phyloP scores from a whole-genome alignment of 2,329 filamentous ascomycete species.

The Alternaria infectoria region DNA sequence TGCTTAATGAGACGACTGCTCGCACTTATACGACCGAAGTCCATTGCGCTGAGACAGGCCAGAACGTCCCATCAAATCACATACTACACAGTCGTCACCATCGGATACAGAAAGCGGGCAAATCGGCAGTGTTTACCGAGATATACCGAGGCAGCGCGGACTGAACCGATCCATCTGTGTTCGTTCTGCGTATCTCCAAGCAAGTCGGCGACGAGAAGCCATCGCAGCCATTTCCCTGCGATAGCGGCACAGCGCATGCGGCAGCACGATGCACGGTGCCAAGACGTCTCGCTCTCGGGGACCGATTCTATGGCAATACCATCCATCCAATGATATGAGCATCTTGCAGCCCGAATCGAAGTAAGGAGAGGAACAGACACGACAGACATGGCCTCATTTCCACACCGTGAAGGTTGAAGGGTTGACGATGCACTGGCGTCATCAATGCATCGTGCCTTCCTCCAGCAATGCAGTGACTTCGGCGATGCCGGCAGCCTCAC shows the following conservation, averaged over 20 bases:
- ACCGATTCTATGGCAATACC: neutral
- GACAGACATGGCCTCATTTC: neutral
- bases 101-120: neutral
- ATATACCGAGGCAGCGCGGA: neutral
- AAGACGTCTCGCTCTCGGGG: neutral
- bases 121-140: neutral
- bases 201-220: neutral
- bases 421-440: neutral
- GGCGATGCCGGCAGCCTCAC: neutral
- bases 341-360: neutral
- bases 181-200: neutral
- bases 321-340: neutral
- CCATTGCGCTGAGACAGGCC: neutral
- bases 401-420: neutral
- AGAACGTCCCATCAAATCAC: neutral
- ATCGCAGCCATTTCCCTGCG: neutral
- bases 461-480: neutral
- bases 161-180: neutral
- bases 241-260: neutral
- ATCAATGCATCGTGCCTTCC: slow-evolving; percentile 9
- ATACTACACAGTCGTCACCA: neutral
- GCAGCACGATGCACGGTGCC: neutral
- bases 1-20: neutral
- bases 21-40: neutral
- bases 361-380: neutral